Evolutionary conservation across 352 stramenopile species (phyloP), one percentile per base, ranked within the genome.

Genomic region (Globisporangium yorkense): DNA sequence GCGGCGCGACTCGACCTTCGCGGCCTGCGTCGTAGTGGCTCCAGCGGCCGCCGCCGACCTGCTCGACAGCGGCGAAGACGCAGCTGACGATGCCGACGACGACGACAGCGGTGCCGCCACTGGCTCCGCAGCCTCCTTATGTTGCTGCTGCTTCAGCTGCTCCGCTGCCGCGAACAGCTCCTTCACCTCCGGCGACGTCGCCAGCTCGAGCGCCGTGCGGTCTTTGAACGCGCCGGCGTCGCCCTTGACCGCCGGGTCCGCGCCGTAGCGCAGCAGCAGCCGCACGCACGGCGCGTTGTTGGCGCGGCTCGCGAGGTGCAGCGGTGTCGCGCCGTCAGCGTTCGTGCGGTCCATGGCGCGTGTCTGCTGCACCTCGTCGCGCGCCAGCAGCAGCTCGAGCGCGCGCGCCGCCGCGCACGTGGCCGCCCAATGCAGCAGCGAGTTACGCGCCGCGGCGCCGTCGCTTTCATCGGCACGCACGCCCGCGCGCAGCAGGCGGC

Each of bases 361-460:
- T 16, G 60, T 59, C 10, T 66, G 45, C 46, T 74, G 51, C 13
- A 81, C 71, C 16, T 77, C 63, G 31, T 71, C 61, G 37, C 63
- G 63, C 37, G 67, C 48, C 20, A 94, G 51, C 10, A 94, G 60
- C 5, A 75, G 60, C 15, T 57, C 62, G 29, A 88, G 65, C 58
- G 89, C 78, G 8, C 80, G 61, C 18, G 68, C 52, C 3, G 85
- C 81, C n/a, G 86, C 70, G 61, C 85, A 93, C 2, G 77, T 88
- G 29, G 77, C 78, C 5, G 85, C 81, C 85, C 85, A 95, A 59
- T 95, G 85, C 41, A 92, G 48, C 24, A 95, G 51, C 29, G 83
- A 83, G 51, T 88, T 88, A 13, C 66, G 71, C 7, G 77, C 75
- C 5, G 77, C 74, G 2, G 64, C 63, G 41, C 72, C 71, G 47